Conservation (phyloP, 2,329 filamentous ascomycete species). For the Dothidotthia symphoricarpi region DNA sequence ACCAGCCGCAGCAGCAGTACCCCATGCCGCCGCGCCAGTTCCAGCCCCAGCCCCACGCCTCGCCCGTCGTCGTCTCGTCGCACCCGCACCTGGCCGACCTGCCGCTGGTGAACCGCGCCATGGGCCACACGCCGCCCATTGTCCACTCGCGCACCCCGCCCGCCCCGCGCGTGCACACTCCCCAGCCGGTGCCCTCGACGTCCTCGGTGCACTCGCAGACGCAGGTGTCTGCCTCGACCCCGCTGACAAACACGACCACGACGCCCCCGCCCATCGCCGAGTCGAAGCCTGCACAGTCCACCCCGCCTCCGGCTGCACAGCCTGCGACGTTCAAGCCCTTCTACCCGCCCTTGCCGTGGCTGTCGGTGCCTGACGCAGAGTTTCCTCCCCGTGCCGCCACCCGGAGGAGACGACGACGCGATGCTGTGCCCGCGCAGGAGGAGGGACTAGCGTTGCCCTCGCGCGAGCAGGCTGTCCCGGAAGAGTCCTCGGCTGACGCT, state of each 20-base stretch:
- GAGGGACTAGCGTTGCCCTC: slow-evolving; percentile 52
- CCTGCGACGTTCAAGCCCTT: slow-evolving; percentile 45
- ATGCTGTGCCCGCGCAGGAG: slow-evolving; percentile 40
- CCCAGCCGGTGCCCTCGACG: slow-evolving; percentile 35
- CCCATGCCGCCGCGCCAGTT: slow-evolving; percentile 41
- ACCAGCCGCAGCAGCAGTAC: slow-evolving; percentile 39
- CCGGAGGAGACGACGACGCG: slow-evolving; percentile 46
- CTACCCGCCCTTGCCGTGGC: slow-evolving; percentile 58
- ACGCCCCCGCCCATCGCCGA: slow-evolving; percentile 25
- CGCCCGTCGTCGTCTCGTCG: slow-evolving; percentile 49
- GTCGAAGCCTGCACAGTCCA: slow-evolving; percentile 14
- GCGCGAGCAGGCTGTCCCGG: slow-evolving; percentile 40
- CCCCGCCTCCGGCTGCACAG: slow-evolving; percentile 19
- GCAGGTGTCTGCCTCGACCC: slow-evolving; percentile 33
- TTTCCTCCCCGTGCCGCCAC: slow-evolving; percentile 55
- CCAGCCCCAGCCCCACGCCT: slow-evolving; percentile 41
- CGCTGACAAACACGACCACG: slow-evolving; percentile 30
- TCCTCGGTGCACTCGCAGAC: slow-evolving; percentile 39
- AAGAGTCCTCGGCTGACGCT: slow-evolving; percentile 5
- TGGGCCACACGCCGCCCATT: slow-evolving; percentile 40
- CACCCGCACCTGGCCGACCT: slow-evolving; percentile 52
- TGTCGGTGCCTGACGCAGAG: slow-evolving; percentile 54
- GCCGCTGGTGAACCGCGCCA: slow-evolving; percentile 41
- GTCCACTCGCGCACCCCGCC: slow-evolving; percentile 39
- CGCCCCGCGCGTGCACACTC: slow-evolving; percentile 29